phyloP scores from a whole-genome alignment of 2,329 filamentous ascomycete species.

The Ophiostoma triangulosporum region DNA sequence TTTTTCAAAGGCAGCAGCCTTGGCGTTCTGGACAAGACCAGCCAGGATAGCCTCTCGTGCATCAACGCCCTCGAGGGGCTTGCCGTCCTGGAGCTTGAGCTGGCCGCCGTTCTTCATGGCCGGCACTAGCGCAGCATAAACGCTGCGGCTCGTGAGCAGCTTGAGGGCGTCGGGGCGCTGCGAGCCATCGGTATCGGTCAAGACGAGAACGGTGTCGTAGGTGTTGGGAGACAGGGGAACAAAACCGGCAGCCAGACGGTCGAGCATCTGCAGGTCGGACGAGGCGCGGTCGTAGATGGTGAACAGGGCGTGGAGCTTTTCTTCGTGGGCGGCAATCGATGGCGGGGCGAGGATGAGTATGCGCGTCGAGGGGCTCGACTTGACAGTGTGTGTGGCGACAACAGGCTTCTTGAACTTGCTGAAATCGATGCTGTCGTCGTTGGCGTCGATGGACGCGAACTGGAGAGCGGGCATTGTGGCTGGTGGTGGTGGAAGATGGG shows the following conservation, averaged over 20 bases:
- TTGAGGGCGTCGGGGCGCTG: slow-evolving; percentile 46
- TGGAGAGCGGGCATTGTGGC: slow-evolving; percentile 13
- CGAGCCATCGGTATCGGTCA: slow-evolving; percentile 59
- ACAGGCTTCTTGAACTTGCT: background rate
- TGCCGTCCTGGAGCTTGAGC: slow-evolving; percentile 55
- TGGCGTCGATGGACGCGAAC: slow-evolving; percentile 12
- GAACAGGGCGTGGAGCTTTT: slow-evolving; percentile 58
- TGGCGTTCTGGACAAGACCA: slow-evolving; percentile 46
- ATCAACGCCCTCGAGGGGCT: slow-evolving; percentile 36
- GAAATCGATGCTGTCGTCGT: slow-evolving; percentile 14
- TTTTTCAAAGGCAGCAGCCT: slow-evolving; percentile 58
- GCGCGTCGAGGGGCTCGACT: slow-evolving; percentile 6
- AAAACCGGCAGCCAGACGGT: slow-evolving; percentile 72
- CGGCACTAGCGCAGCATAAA: slow-evolving; percentile 55
- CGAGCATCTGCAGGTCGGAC: slow-evolving; percentile 95
- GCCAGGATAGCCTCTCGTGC: slow-evolving; percentile 72
- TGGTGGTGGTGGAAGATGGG: background rate
- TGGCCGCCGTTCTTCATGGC: slow-evolving; percentile 57
- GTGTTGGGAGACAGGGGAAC: slow-evolving; percentile 61
- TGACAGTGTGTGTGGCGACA: background rate
- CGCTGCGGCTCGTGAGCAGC: slow-evolving; percentile 45
- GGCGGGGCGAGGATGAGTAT: slow-evolving; percentile 58
- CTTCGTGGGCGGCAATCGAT: slow-evolving; percentile 74
- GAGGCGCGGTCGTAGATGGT: slow-evolving; percentile 53
- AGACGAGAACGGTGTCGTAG: slow-evolving; percentile 75